Evolutionary conservation across 306 rosid genomes (phyloP), one percentile per base, ranked within the genome.

Genomic region (Casuarina equisetifolia): DNA sequence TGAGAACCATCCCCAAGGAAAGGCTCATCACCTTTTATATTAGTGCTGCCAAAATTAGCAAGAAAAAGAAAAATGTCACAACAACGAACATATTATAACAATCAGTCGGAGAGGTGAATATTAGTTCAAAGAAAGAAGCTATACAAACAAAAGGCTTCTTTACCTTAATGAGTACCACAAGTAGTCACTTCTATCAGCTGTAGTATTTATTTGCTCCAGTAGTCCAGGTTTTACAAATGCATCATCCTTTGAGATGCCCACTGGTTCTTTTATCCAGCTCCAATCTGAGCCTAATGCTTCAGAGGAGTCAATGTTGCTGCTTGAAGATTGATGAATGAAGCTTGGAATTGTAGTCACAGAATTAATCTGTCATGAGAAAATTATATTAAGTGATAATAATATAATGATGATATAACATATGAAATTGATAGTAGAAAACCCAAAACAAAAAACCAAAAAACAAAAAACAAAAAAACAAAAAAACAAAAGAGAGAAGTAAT

Each of bases 101-200:
- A 80, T 10, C 7, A 45, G 59, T 48, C 38, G 76, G 45, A 71
- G 45, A 20, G 72, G 69, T 44, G n/a, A 74, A 63, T 51, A 50
- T 6, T 46, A 39, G 32, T 43, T 81, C 63, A 68, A 39, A 70
- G 58, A 76, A 84, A 81, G 72, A 54, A 78, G 32, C 54, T 42
- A 25, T 42, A 20, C 75, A 58, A 79, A 77, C 71, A 40, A 69
- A 43, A 76, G 69, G 51, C 12, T 70, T 73, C 2, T 48, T 12
- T 89, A 95, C 97, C 97, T 92, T 71, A 85, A 82, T 46, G 98
- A 87, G 84, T 95, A 95, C 98, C 97, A 95, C 70, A 95, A 81
- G 79, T 95, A 95, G 81, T 95, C 98, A 38, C 97, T 95, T 84
- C 66, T 83, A 84, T 95, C 98, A 62, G 98, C 93, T 8, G 98